These are phyloP conservation scores for Periconia digitata DNA, from an alignment of 2,329 filamentous ascomycete species.

Conservation along the genomic window DNA sequence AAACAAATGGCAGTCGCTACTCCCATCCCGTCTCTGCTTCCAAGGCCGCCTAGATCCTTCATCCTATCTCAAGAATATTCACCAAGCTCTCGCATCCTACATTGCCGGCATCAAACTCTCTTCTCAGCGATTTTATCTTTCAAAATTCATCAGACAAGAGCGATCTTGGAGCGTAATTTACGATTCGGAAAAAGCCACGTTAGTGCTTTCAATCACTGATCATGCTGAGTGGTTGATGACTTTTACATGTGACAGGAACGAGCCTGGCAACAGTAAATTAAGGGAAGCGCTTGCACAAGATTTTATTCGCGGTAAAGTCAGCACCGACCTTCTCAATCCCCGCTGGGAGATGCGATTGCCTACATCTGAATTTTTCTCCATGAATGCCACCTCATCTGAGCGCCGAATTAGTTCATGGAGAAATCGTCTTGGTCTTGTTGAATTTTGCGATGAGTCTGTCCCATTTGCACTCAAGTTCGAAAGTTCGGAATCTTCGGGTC, in stretches of 20 bases:
- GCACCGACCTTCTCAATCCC: conserved; percentile 12
- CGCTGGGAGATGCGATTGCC: conserved; percentile 31
- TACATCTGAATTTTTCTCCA: conserved; percentile 9
- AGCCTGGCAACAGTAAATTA: conserved; percentile 43
- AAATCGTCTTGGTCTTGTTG: conserved; percentile 38
- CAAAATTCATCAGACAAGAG: conserved; percentile 27
- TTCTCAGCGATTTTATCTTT: too few species aligned
- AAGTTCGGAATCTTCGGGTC: not conserved
- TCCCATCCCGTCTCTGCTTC: conserved; percentile 26
- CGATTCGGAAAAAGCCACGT: conserved; percentile 37
- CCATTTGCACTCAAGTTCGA: conserved; percentile 40
- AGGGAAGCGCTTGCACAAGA: conserved; percentile 44
- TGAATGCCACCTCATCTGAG: conserved; percentile 11
- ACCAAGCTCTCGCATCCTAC: too few species aligned
- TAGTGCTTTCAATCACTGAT: conserved; percentile 47
- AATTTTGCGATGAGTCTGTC: conserved; percentile 46
- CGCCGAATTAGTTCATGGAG: conserved; percentile 41
- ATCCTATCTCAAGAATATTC: too few species aligned
- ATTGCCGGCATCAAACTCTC: too few species aligned
- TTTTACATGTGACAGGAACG: conserved; percentile 43
- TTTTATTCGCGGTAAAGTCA: conserved; percentile 20
- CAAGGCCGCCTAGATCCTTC: too few species aligned
- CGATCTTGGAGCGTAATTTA: conserved; percentile 49
- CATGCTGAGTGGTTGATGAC: conserved; percentile 49
- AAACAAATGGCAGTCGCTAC: conserved; percentile 35